Evolutionary conservation across 108 stramenopile genomes (phyloP).

Genomic region (Skeletonema tropicum): DNA sequence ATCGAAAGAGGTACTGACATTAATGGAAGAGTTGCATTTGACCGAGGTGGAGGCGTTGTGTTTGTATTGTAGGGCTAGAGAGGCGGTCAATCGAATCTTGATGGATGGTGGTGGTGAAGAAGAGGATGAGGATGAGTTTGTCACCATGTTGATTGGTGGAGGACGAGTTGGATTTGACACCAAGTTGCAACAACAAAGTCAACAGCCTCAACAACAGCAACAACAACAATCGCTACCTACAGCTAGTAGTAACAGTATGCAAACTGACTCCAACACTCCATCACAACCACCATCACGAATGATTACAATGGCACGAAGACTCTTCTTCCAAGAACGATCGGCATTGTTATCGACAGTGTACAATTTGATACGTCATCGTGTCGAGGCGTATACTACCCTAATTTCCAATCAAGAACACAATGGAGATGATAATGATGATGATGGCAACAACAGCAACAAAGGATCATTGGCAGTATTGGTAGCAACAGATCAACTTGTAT

Average conservation of each 20-base stretch:
- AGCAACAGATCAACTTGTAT: slow-evolving; percentile 67
- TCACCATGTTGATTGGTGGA: slow-evolving; percentile 16
- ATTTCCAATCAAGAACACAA: not conserved
- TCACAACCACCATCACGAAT: not conserved
- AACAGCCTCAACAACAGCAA: slow-evolving; percentile 1
- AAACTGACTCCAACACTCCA: not conserved
- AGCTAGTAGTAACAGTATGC: not conserved
- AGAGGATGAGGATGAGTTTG: slow-evolving; percentile 23
- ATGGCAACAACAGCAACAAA: too few relatives aligned
- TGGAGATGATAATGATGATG: not conserved
- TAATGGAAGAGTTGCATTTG: slow-evolving; percentile 64
- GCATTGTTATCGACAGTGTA: slow-evolving; percentile 29
- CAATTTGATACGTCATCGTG: slow-evolving; percentile 40
- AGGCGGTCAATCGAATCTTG: not conserved
- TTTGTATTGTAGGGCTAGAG: slow-evolving; percentile 55
- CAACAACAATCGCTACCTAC: not conserved
- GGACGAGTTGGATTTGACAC: slow-evolving; percentile 18
- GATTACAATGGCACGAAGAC: slow-evolving; percentile 13
- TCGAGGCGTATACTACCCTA: slow-evolving; percentile 13
- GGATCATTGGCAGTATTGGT: slow-evolving; percentile 16
- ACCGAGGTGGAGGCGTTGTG: slow-evolving; percentile 53
- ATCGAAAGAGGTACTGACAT: slow-evolving; percentile 44
- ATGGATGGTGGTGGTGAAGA: not conserved
- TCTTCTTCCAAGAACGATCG: slow-evolving; percentile 46
- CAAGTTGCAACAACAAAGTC: not conserved